Percentiles rank a stretch among this genome's conserved stretches.
These are phyloP conservation scores for Eutrema yunnanense DNA, from an alignment of 345 rosid species.

Conservation along the genomic window DNA sequence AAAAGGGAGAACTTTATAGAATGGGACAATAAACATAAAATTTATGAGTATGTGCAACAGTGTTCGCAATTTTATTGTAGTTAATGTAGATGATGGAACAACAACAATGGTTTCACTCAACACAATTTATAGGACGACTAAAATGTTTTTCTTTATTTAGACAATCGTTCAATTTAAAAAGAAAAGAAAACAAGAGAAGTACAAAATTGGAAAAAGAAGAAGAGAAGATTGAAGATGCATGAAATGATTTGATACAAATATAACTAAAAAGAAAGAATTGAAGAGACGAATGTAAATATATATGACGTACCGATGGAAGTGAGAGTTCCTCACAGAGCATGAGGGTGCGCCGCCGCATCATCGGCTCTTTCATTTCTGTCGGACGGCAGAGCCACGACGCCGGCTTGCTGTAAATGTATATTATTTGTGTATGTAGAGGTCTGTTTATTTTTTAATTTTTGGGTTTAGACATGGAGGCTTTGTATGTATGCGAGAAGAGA, in stretches of 20 bases:
- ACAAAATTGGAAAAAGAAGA: background rate
- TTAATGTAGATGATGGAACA: background rate
- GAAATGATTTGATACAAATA: background rate
- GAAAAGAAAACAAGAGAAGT: background rate
- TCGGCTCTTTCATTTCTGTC: background rate
- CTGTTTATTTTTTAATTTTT: background rate
- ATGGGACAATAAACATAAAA: no score
- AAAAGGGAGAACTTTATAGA: no score
- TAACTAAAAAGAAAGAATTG: background rate
- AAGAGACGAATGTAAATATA: background rate
- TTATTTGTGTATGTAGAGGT: background rate
- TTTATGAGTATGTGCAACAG: no score
- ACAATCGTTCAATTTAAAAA: background rate
- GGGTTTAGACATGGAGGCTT: conserved; percentile 3
- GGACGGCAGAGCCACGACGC: background rate
- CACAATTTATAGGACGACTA: background rate
- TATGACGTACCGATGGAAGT: conserved; percentile 21
- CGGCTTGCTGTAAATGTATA: background rate
- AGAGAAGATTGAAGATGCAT: background rate
- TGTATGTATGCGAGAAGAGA: conserved; percentile 1
- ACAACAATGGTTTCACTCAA: background rate
- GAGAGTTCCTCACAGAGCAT: conserved; percentile 29
- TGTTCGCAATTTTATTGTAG: no score
- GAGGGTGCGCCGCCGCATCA: conserved; percentile 15
- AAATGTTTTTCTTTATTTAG: background rate